A percentile compares a stretch with the other conserved stretches of the same genome.
Conservation (phyloP, 495 filamentous ascomycete genomes). For the Patellaria atrata region DNA sequence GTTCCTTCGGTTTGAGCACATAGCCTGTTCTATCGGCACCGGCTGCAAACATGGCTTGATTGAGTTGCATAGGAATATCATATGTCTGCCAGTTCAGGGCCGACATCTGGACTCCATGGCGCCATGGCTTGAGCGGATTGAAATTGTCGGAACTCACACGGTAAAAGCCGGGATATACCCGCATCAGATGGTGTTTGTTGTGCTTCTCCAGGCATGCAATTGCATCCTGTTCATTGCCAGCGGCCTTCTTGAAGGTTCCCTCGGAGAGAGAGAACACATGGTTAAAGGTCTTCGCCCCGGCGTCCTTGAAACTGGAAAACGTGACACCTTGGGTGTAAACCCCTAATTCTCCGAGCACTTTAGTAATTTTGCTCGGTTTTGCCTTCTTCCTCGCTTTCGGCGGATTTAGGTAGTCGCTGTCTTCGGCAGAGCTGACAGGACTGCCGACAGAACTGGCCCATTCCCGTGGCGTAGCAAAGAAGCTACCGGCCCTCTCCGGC, state of each 20-base stretch:
- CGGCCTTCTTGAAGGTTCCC: conserved; percentile 63
- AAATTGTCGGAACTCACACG: conserved; percentile 82
- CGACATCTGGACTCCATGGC: conserved; percentile 89
- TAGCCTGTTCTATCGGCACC: conserved; percentile 80
- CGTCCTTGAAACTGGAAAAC: conserved; percentile 56
- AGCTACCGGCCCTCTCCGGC: conserved; percentile 26
- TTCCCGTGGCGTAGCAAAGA: conserved; percentile 34
- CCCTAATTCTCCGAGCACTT: conserved; percentile 67
- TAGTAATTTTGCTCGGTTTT: conserved; percentile 73
- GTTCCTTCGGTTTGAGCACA: conserved; percentile 78
- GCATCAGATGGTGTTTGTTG: conserved; percentile 82
- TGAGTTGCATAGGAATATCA: conserved; percentile 85
- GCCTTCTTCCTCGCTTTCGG: conserved; percentile 40
- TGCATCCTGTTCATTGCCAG: conserved; percentile 42
- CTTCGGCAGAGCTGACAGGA: conserved; percentile 46
- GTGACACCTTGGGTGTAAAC: conserved; percentile 83
- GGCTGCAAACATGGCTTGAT: conserved; percentile 96
- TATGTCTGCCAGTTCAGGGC: conserved; percentile 98
- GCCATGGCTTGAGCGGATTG: conserved; percentile 82
- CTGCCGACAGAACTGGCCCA: conserved; percentile 38
- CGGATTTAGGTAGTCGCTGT: conserved; percentile 39
- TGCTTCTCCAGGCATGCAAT: conserved; percentile 69
- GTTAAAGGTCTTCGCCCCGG: conserved; percentile 71
- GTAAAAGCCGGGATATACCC: conserved; percentile 74
- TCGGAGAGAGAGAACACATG: conserved; percentile 92